Base-by-base conservation (phyloP, 768 basidiomycete species). In the Suillus subalutaceus region DNA sequence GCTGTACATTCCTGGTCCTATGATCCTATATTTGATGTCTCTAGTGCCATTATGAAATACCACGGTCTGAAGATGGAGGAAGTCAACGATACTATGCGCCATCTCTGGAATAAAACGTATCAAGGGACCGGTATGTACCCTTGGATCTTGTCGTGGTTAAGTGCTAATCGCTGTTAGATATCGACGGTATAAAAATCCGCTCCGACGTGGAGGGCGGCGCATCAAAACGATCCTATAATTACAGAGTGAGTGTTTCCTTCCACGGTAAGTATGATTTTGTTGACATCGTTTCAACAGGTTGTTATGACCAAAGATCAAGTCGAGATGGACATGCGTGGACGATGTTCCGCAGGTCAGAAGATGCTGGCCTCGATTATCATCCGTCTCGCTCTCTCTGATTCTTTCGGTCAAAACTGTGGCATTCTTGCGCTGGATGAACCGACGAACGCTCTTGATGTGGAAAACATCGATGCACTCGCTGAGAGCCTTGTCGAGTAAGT, bases 301-400 rank as follows among this genome's bases (percentile, higher is more conserved):
- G 97, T 99, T 69, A 99, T 99, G 97, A 94, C 92, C 62, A 99
- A 99, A 81, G 96, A 98, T 75, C 92, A 96, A 73, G 96, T 98
- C 8, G 97, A 99, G 79, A 96, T 99, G 93, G 97, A 99, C 79
- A 99, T 99, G 97, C 90, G 97, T 65, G 97, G 97, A 32, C 88
- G 97, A 68, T 99, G 97, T 79, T 96, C 93, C 18, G 97, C 97
- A 1, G 97, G 97, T 0, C 97, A 99, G 79, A 99, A 99, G 80
- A 98, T 99, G 86, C 81, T 99, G 66, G 97, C 97, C 12, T 96
- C 94, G 26, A 98, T 99, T 78, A 94, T 99, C 79, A 99, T 99
- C 72, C 90, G 97, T 7, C 88, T 99, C 43, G 97, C 97, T 4
- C 84, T 99, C 35, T 97, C 97, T 6, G 97, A 99, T 74, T 97